Conservation (phyloP, 2,329 filamentous ascomycete genomes). For the Colletotrichum eleusines region DNA sequence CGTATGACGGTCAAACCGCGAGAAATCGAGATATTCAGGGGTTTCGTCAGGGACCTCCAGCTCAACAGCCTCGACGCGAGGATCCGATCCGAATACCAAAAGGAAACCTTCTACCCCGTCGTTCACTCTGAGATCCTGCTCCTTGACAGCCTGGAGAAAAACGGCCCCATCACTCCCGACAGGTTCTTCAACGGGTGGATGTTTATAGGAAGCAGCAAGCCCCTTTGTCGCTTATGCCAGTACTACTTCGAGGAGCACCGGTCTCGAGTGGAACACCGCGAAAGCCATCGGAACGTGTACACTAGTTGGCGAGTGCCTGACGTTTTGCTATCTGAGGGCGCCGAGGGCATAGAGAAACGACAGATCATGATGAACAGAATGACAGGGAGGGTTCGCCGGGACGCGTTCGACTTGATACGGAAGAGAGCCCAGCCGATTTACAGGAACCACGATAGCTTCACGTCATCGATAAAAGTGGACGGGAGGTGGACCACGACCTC, state of each 20-base stretch:
- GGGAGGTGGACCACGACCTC: not conserved
- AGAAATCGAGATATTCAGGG: not conserved
- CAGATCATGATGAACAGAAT: conserved; percentile 8
- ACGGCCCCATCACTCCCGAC: not conserved
- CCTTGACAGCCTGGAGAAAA: conserved; percentile 7
- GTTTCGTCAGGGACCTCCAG: conserved; percentile 43
- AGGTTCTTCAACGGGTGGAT: conserved; percentile 50
- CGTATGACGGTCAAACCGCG: conserved; percentile 41
- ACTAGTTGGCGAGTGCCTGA: conserved; percentile 53
- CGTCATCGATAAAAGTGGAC: not conserved
- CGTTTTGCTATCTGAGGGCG: not conserved
- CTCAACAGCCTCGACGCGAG: conserved; percentile 44
- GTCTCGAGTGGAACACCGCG: conserved; percentile 44
- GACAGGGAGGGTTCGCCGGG: not conserved
- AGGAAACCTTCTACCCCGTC: conserved; percentile 43
- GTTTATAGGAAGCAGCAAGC: conserved; percentile 58
- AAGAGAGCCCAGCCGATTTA: not conserved
- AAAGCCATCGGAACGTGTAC: conserved; percentile 54
- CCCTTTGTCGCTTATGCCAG: conserved; percentile 54
- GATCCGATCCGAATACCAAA: conserved; percentile 42
- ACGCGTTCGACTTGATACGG: not conserved
- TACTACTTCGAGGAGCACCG: conserved; percentile 51
- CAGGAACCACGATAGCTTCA: conserved; percentile 5
- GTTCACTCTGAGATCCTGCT: conserved; percentile 53
- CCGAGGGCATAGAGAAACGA: not conserved